Evolutionary conservation across 768 basidiomycete genomes (phyloP).

Genomic region (Kwoniella sp.): DNA sequence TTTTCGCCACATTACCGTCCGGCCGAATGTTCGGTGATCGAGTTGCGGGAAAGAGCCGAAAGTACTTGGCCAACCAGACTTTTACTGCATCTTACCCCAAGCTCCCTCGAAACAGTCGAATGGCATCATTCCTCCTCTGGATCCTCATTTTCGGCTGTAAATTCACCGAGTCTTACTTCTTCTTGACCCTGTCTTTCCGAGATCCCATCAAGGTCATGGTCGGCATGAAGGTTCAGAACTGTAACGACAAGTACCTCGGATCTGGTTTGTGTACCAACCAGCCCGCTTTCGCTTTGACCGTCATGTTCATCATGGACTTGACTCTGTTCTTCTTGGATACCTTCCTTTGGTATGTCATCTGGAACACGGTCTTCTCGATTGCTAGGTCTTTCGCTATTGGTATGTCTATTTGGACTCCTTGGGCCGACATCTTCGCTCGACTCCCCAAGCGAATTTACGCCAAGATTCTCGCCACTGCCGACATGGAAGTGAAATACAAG

Average conservation of each 20-base stretch:
- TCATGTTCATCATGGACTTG: constrained; percentile 99
- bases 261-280: constrained; percentile 83
- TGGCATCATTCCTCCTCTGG: constrained; percentile 82
- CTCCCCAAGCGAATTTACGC: constrained; percentile 96
- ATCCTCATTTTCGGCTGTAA: constrained; percentile 93
- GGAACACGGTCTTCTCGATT: constrained; percentile 82
- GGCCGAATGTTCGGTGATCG: constrained; percentile 99
- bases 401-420: constrained; percentile 97
- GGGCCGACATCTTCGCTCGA: constrained; percentile 95
- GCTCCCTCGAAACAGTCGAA: constrained; percentile 66
- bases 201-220: constrained; percentile 94
- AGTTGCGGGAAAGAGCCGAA: constrained; percentile 89
- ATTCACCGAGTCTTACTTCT: constrained; percentile 96
- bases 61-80: constrained; percentile 97
- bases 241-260: constrained; percentile 83
- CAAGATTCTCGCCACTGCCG: constrained; percentile 86
- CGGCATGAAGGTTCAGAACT: constrained; percentile 91
- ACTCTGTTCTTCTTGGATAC: constrained; percentile 98
- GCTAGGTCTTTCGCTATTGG: constrained; percentile 79
- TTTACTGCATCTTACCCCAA: constrained; percentile 94
- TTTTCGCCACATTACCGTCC: constrained; percentile 90
- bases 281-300: constrained; percentile 87
- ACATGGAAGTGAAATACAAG: constrained; percentile 99
- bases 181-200: constrained; percentile 90
- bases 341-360: constrained; percentile 99